A percentile compares a stretch with the other conserved stretches of the same genome.
Evolutionary conservation across 805 yeast species (phyloP).

Genomic region (Yamadazyma nakazawae): DNA sequence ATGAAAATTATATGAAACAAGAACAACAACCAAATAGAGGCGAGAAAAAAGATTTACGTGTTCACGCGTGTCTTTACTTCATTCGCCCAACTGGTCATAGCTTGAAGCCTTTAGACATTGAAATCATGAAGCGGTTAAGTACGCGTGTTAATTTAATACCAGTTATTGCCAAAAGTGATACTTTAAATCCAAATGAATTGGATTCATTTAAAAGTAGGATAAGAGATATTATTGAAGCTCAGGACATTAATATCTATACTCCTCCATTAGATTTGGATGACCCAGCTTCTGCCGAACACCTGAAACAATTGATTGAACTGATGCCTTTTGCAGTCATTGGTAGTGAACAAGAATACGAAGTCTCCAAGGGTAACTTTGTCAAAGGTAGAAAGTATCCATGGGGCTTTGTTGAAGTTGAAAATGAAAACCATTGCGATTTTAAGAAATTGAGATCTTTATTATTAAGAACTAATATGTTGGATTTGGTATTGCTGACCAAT

Average conservation of each 20-base stretch:
- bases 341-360: slow-evolving; percentile 66
- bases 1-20: slow-evolving; percentile 82
- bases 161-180: slow-evolving; percentile 84
- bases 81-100: slow-evolving; percentile 90
- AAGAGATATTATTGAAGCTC: slow-evolving; percentile 78
- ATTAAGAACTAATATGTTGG: slow-evolving; percentile 80
- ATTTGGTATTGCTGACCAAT: slow-evolving; percentile 73
- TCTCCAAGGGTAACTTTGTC: slow-evolving; percentile 59
- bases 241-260: slow-evolving; percentile 78
- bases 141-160: slow-evolving; percentile 85
- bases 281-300: slow-evolving; percentile 73
- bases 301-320: slow-evolving; percentile 72
- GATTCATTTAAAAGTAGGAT: slow-evolving; percentile 68
- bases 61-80: slow-evolving; percentile 86
- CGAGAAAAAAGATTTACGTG: slow-evolving; percentile 72
- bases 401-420: slow-evolving; percentile 88
- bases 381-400: slow-evolving; percentile 86
- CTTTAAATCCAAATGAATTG: slow-evolving; percentile 70
- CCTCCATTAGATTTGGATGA: slow-evolving; percentile 79
- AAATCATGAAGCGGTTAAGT: slow-evolving; percentile 79
- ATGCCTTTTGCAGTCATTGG: slow-evolving; percentile 89
- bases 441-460: slow-evolving; percentile 74
- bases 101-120: slow-evolving; percentile 82
- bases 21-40: slow-evolving; percentile 85
- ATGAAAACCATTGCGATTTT: slow-evolving; percentile 82